phyloP scores from a whole-genome alignment of 257 asterid species.

The Striga asiatica region DNA sequence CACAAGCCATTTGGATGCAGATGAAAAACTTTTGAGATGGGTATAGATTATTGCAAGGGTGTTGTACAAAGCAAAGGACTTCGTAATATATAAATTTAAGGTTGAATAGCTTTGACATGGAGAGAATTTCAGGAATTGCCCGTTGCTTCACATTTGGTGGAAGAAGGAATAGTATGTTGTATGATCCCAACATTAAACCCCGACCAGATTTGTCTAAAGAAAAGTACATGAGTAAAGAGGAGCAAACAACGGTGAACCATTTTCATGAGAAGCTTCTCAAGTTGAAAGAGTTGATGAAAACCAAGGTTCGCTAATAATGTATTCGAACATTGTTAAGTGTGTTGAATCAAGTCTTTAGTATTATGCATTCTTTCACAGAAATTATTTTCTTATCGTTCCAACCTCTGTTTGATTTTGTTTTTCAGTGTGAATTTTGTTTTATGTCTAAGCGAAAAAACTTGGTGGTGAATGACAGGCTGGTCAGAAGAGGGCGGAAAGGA shows the following conservation, averaged over 20 bases:
- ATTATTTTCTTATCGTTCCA: too few relatives aligned
- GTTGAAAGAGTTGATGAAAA: conserved; percentile 82
- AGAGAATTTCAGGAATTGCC: conserved; percentile 55
- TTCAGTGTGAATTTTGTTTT: neutral
- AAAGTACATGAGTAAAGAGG: conserved; percentile 75
- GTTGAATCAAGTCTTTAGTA: too few relatives aligned
- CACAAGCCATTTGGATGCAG: too few relatives aligned
- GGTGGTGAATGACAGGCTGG: conserved; percentile 56
- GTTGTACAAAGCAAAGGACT: too few relatives aligned
- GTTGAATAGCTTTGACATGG: too few relatives aligned
- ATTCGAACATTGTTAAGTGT: too few relatives aligned
- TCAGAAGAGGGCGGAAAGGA: conserved; percentile 55
- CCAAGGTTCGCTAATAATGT: conserved; percentile 59
- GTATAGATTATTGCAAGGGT: too few relatives aligned
- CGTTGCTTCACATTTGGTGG: conserved; percentile 97
- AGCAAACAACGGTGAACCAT: conserved; percentile 89
- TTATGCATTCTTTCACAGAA: too few relatives aligned
- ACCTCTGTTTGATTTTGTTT: too few relatives aligned
- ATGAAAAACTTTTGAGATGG: too few relatives aligned
- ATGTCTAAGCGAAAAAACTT: neutral
- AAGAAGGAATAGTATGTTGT: conserved; percentile 64
- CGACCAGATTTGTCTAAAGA: conserved; percentile 69
- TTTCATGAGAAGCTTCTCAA: conserved; percentile 94
- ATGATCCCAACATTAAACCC: conserved; percentile 66
- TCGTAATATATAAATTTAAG: too few relatives aligned